Evolutionary conservation across 352 stramenopile genomes (phyloP), one percentile per base, ranked within the genome.

Genomic region (Globisporangium sylvaticum): DNA sequence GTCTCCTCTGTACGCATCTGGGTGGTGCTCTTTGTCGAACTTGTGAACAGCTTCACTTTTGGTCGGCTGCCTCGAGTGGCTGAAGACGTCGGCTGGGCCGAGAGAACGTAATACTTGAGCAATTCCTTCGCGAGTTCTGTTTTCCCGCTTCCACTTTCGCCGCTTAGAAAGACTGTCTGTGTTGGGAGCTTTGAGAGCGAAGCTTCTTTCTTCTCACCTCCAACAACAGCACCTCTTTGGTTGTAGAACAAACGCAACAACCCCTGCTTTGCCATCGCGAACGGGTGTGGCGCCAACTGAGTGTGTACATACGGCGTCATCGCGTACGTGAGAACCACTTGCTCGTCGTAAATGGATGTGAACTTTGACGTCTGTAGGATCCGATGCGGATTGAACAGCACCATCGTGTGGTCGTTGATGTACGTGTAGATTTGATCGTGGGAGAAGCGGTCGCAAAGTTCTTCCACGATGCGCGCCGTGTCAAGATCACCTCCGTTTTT

Each of bases 301-400:
- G 61, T 67, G 48, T 77, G 64, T 0, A 77, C 80, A 50, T 78
- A 75, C 12, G 78, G 65, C 1, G 77, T 89, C 58, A 84, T 62
- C 20, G 73, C 71, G 64, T 90, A 94, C 29, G 77, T 76, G 20
- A 92, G 62, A 37, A 91, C 85, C 32, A 91, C 82, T 39, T 90
- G 77, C 60, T 94, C 85, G 50, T 92, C 83, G 60, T 91, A 94
- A 66, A 94, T 94, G 34, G 83, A 92, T n/a, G 80, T 92, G 67
- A 88, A 90, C 50, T 84, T 79, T 32, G 76, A 68, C 32, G 84
- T 91, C 62, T 94, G 87, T 12, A 94, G 66, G 62, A 94, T 70
- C 15, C 85, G 85, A 50, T 85, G 76, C n/a, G 85, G 85, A 54
- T 94, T 94, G 37, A 92, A 67, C 12, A 87, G 76, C 29, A 91